These are phyloP conservation scores for Auriscalpium microsporum DNA, from an alignment of 768 basidiomycete genomes.

Conservation along the genomic window DNA sequence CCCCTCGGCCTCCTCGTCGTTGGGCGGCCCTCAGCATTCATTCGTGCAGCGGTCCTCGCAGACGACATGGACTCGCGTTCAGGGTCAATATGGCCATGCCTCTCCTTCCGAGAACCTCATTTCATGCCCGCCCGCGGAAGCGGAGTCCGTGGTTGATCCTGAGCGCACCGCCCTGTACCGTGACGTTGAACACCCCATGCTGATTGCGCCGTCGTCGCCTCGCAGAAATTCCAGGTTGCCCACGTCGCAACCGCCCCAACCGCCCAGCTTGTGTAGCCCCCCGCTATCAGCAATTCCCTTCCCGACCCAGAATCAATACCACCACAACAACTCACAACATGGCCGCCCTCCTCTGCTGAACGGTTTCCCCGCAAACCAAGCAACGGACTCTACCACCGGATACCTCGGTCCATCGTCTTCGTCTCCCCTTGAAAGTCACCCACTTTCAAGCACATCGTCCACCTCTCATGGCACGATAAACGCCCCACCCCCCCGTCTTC, in stretches of 20 bases:
- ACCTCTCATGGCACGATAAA: conserved; percentile 54
- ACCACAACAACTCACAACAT: conserved; percentile 31
- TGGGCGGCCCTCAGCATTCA: conserved; percentile 6
- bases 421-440: conserved; percentile 38
- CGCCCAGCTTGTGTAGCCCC: conserved; percentile 22
- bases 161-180: conserved; percentile 3
- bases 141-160: conserved; percentile 1
- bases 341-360: conserved; percentile 42
- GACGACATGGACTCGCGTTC: conserved; percentile 15
- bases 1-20: conserved; percentile 8
- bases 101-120: background rate
- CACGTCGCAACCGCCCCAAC: conserved; percentile 37
- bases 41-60: conserved; percentile 13
- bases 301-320: conserved; percentile 26
- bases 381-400: conserved; percentile 26
- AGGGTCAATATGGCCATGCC: conserved; percentile 2
- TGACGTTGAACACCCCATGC: conserved; percentile 33
- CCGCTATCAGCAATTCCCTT: conserved; percentile 44
- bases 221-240: conserved; percentile 45
- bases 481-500: conserved; percentile 45
- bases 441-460: conserved; percentile 44
- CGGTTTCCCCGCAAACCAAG: conserved; percentile 27
- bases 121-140: background rate
- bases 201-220: conserved; percentile 32
- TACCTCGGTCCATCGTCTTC: conserved; percentile 30